Percentiles rank a stretch among this genome's conserved stretches.
Conservation (phyloP, 441 rosid species). For the Erysimum pusillum region DNA sequence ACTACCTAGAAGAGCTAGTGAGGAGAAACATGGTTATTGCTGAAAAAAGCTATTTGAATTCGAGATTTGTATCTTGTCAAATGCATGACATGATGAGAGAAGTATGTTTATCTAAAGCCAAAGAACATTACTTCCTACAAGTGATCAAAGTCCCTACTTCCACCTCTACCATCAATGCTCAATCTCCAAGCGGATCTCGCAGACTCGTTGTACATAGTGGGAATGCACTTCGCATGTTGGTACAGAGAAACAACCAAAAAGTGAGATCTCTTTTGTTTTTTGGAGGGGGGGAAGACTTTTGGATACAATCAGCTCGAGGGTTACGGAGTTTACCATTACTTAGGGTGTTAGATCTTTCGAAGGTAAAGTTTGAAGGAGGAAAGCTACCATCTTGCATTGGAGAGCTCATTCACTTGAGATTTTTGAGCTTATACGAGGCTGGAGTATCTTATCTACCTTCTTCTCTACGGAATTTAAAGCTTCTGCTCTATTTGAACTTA, state of each 20-base stretch:
- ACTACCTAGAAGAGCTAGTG: neutral
- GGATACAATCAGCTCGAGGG: neutral
- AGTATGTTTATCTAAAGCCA: neutral
- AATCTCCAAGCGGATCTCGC: neutral
- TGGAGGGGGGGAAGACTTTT: neutral
- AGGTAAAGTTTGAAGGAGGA: neutral
- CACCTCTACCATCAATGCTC: neutral
- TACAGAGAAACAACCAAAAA: neutral
- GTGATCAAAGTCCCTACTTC: neutral
- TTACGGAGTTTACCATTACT: neutral
- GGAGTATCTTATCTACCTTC: neutral
- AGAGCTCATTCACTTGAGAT: neutral
- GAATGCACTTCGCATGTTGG: neutral
- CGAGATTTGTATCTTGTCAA: neutral
- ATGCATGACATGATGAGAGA: slow-evolving; percentile 21
- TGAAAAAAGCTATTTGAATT: neutral
- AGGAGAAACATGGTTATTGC: neutral
- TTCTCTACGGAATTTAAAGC: neutral
- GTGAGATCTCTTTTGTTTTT: neutral
- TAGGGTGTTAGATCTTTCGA: neutral
- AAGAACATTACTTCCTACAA: slow-evolving; percentile 2
- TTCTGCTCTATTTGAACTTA: neutral
- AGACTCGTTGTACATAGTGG: neutral
- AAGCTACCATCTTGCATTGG: neutral
- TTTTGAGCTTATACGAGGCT: neutral